Base-by-base conservation (phyloP, 1,139 yeast species). In the Candida frijolesensis region DNA sequence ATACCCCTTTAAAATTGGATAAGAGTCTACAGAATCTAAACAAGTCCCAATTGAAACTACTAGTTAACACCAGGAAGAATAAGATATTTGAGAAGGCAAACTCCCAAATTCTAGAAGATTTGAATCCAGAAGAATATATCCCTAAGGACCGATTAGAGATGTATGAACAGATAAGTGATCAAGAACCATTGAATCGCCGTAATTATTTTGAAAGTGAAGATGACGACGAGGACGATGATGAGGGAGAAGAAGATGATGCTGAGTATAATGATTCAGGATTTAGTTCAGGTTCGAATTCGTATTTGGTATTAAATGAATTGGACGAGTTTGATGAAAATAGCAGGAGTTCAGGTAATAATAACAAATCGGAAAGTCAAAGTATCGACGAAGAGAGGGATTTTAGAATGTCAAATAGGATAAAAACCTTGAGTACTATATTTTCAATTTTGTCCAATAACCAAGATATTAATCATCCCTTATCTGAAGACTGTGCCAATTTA, bases 381-480 rank as follows among this genome's bases (percentile, higher is more conserved):
- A 10, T 22, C 25, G 54, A 48, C n/a, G 52, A 49, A 34, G 51
- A 48, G 12, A 32, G 39, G 42, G 54, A 49, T 25, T 53, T 55
- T 44, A 55, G 62, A 56, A 71, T 62, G 30, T 71, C 66, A 67
- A 80, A 14, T 18, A 51, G 71, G 30, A 66, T 89, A 32, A 84
- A 84, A 16, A 79, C 79, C n/a, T 74, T 91, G 8, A 84, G 83
- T 59, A 85, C 84, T 56, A 78, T 89, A 1, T 76, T 75, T 82
- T 57, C 85, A 81, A 27, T 84, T 5, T 61, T 76, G 12, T 74
- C 79, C 14, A 62, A 84, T 9, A 85, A 86, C 55, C 85, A 87
- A 48, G 91, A 86, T 53, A 78, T 92, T n/a, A 96, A 89, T 55
- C 80, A 89, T 61, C 99, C 99, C 0, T 82, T 95, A 14, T 92